Base-by-base conservation (phyloP, 345 rosid species). In the Hibiscus mutabilis region DNA sequence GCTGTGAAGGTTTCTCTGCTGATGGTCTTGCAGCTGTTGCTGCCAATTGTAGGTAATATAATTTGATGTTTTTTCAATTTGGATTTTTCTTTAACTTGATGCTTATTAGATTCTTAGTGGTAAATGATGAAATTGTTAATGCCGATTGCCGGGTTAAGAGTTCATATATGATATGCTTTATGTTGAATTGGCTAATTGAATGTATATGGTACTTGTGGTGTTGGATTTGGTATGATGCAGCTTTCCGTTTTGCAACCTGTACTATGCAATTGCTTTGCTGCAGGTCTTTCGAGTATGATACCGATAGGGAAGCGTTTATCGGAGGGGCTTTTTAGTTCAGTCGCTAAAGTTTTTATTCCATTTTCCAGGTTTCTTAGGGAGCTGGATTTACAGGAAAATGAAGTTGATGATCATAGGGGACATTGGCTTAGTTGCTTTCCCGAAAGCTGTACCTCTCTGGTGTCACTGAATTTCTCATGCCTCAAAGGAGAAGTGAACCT, bases 351-450 rank as follows among this genome's bases (percentile, higher is more conserved):
- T 78, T 68, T 21, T 37, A 37, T 71, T 68, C 27, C 79, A 95
- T 37, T 31, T 71, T 68, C 27, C 79, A 95, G 99, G 86, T 71
- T 35, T 71, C 93, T 95, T 72, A 84, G 83, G 77, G 99, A 95
- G 92, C 88, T 95, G 76, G 99, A 95, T 76, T 81, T 92, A 82
- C 99, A 95, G 81, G 99, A 95, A 81, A 92, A 90, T 77, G 99
- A 95, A 75, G 81, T 95, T 19, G 99, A 95, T 78, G 99, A 95
- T 83, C 88, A 85, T 29, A 82, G 93, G 78, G 95, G 96, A 67
- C 96, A 92, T 72, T 95, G 99, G 99, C 84, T 95, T 8, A 92
- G 88, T 78, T 84, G 91, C 84, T 92, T 95, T 66, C 96, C 92
- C 10, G 97, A 95, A 25, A 82, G 80, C 74, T 82, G 78, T 63